Conservation (phyloP, 331 rosid genomes). For the Acacia concinna region DNA sequence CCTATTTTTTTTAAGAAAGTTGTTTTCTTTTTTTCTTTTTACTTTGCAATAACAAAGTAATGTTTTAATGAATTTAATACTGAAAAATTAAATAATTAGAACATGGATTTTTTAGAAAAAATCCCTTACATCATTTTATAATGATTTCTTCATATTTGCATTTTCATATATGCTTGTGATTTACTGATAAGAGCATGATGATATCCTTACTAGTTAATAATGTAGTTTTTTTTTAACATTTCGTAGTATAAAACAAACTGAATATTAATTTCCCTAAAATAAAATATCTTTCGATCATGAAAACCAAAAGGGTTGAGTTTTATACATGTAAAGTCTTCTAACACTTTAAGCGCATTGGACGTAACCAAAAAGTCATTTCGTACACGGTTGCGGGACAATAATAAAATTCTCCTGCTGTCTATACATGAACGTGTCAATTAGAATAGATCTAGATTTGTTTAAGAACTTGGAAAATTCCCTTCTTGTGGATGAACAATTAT, state of each 20-base stretch:
- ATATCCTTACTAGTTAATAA: too few species aligned
- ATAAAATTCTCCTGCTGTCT: neutral
- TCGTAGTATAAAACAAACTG: neutral
- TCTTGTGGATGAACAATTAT: neutral
- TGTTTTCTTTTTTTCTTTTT: too few species aligned
- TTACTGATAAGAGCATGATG: neutral
- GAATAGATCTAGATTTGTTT: too few species aligned
- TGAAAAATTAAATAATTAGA: too few species aligned
- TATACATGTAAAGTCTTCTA: too few species aligned
- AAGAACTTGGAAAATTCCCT: neutral
- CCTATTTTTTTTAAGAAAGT: too few species aligned
- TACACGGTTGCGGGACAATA: neutral
- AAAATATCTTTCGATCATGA: too few species aligned
- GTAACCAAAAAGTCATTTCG: neutral
- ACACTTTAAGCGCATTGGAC: neutral
- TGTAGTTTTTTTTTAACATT: too few species aligned
- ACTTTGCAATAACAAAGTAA: too few species aligned
- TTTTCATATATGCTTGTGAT: neutral
- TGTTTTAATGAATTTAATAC: too few species aligned
- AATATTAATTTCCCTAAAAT: neutral
- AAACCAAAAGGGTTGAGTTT: too few species aligned
- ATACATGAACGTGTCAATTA: too few species aligned
- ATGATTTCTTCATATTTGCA: neutral
- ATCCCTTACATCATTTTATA: neutral
- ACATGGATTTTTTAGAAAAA: neutral